phyloP scores from a whole-genome alignment of 805 yeast genomes.

The Limtongia smithiae region DNA sequence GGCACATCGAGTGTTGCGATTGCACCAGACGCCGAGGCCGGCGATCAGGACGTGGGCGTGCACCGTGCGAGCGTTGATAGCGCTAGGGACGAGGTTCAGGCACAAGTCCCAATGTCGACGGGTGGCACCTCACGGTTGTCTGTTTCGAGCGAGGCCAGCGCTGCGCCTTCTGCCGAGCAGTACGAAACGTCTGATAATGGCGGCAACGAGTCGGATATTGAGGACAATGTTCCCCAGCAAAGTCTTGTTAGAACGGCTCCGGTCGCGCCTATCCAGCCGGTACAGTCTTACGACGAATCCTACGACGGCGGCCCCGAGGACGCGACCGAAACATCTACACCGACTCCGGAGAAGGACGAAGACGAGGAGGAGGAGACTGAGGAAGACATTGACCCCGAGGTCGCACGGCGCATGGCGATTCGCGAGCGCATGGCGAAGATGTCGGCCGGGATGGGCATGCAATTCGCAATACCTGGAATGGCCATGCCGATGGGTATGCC shows the following conservation, averaged over 20 bases:
- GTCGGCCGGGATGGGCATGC: conserved; percentile 72
- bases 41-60: too few species aligned
- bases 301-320: conserved; percentile 7
- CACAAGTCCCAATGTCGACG: too few species aligned
- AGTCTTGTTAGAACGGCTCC: not conserved
- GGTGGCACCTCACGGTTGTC: too few species aligned
- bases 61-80: too few species aligned
- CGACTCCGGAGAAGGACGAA: conserved; percentile 11
- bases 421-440: conserved; percentile 95
- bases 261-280: not conserved
- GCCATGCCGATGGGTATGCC: conserved; percentile 35
- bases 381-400: conserved; percentile 64
- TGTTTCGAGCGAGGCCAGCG: not conserved
- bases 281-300: conserved; percentile 1
- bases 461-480: conserved; percentile 40
- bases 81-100: too few species aligned
- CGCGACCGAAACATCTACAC: conserved; percentile 19
- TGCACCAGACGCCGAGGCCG: conserved; percentile 18
- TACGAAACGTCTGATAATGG: conserved; percentile 1
- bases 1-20: conserved; percentile 9
- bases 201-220: conserved; percentile 10
- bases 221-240: conserved; percentile 9
- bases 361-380: conserved; percentile 35
- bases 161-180: not conserved
- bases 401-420: conserved; percentile 66